Conservation (phyloP, 169 alveolate genomes). For the Eimeria acervulina region DNA sequence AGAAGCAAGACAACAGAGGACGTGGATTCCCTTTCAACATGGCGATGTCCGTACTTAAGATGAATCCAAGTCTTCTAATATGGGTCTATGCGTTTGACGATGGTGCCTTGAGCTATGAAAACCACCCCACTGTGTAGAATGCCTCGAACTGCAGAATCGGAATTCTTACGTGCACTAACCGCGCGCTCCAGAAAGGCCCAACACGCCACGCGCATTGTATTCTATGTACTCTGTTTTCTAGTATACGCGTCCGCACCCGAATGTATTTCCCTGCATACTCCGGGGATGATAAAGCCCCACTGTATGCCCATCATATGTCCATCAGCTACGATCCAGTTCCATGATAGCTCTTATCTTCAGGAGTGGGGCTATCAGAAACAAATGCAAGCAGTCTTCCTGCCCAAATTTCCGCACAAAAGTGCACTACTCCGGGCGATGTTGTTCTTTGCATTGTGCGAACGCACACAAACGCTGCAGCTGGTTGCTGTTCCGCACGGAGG, state of each 20-base stretch:
- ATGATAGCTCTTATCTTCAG: background rate
- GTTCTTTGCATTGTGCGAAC: background rate
- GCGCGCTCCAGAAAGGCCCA: background rate
- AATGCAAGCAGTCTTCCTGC: background rate
- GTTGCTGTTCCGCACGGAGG: background rate
- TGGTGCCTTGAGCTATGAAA: constrained; percentile 84
- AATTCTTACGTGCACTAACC: constrained; percentile 29
- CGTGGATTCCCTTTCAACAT: no score
- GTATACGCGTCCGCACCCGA: constrained; percentile 78
- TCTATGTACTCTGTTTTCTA: background rate
- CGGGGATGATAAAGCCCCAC: constrained; percentile 84
- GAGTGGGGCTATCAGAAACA: background rate
- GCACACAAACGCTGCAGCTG: background rate
- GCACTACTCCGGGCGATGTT: background rate
- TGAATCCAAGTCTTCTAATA: constrained; percentile 81
- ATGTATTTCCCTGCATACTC: constrained; percentile 85
- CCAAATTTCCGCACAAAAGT: constrained; percentile 4
- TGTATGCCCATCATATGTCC: constrained; percentile 14
- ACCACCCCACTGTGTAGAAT: constrained; percentile 80
- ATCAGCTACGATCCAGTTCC: constrained; percentile 23
- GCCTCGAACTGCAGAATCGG: constrained; percentile 86
- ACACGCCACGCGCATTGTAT: background rate
- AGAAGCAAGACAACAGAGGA: background rate
- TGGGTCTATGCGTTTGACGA: constrained; percentile 72
- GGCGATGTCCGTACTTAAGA: constrained; percentile 69